Base-by-base conservation (phyloP, 768 basidiomycete species). In the Suillus alpinus region DNA sequence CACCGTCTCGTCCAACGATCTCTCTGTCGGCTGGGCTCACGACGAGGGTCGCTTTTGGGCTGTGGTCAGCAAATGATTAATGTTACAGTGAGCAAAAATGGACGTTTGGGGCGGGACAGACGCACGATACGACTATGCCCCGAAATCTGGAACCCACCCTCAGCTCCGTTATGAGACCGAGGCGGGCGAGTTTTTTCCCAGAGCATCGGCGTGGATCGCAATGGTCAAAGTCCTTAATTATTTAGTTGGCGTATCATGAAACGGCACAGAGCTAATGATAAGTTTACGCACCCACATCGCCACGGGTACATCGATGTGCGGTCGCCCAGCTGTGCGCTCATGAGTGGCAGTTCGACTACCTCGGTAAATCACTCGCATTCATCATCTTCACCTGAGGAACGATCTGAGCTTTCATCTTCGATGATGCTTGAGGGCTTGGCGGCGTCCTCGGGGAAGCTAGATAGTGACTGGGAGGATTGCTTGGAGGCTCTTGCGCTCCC, bases 61-160 rank as follows among this genome's bases (percentile, higher is more conserved):
- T 95, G 68, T 14, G 34, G 37, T 31, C 16, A 14, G 14, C 8
- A 9, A 31, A 41, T 13, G 9, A 51, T 20, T 40, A 31, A n/a
- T 10, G 32, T 57, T 14, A 34, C 12, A 13, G 5, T 26, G 39
- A 12, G 12, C 12, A 7, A n/a, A 39, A 31, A 55, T 14, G 23
- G n/a, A 8, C 1, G 26, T 50, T 43, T 8, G 18, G 10, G n/a
- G 31, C 18, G 31, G 4, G 49, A 34, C 14, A 23, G 55, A 78
- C 93, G 76, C 74, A 98, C 95, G 95, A 95, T 65, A 99, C 84
- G 36, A 98, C 96, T 51, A 98, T 77, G 8, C 97, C 97, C 69
- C 92, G 81, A 73, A 98, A 98, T 47, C 92, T 82, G 37, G 89
- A 80, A 0, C 95, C 95, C 13, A 98, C 83, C 59, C 85, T 81